phyloP scores from a whole-genome alignment of 768 basidiomycete genomes.

The Macrocybe gigantea region DNA sequence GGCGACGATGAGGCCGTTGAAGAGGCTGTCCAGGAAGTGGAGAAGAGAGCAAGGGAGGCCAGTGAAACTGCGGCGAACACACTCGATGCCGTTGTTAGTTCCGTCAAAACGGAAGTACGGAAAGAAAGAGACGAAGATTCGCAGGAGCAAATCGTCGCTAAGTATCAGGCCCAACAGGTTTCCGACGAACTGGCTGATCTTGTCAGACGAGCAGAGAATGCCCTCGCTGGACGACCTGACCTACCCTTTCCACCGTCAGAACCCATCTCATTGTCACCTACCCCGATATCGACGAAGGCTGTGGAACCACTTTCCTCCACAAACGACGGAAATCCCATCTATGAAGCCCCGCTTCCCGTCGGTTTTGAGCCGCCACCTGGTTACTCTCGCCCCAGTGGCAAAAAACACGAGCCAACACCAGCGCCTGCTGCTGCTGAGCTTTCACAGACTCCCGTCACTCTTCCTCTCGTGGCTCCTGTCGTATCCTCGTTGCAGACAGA shows the following conservation, averaged over 20 bases:
- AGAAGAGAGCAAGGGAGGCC: conserved; percentile 32
- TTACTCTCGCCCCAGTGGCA: conserved; percentile 56
- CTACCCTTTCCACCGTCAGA: conserved; percentile 16
- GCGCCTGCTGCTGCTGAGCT: conserved; percentile 20
- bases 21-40: conserved; percentile 25
- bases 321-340: conserved; percentile 37
- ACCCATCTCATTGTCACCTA: conserved; percentile 12
- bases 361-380: conserved; percentile 95
- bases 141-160: conserved; percentile 10
- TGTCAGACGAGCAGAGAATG: conserved; percentile 67
- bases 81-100: conserved; percentile 20
- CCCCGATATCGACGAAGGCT: conserved; percentile 5
- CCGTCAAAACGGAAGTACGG: conserved; percentile 40
- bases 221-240: conserved; percentile 43
- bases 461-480: conserved; percentile 80
- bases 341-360: conserved; percentile 74
- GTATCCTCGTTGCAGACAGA: conserved; percentile 71
- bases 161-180: conserved; percentile 28
- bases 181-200: conserved; percentile 65
- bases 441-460: conserved; percentile 20
- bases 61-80: conserved; percentile 31
- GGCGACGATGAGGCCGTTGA: conserved; percentile 31
- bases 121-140: conserved; percentile 27
- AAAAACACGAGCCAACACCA: conserved; percentile 24
- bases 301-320: conserved; percentile 5